These are phyloP conservation scores for Nakaseomyces nivariensis DNA, from an alignment of 1,139 yeast genomes.

Conservation along the genomic window DNA sequence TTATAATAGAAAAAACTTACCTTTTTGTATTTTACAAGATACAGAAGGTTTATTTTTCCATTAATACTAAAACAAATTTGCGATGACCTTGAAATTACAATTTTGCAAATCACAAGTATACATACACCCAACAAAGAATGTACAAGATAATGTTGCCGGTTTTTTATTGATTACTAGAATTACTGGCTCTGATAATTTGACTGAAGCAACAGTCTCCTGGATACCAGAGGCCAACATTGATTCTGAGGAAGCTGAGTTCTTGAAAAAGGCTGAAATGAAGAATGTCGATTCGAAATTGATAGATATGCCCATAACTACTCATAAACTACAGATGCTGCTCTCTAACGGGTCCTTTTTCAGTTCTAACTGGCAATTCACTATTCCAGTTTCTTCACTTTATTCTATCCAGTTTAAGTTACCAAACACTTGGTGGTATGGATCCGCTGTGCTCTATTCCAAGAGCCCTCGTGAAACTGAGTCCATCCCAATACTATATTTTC, in stretches of 20 bases:
- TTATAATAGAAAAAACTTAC: too few relatives aligned
- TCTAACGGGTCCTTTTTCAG: slow-evolving; percentile 12
- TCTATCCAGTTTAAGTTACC: slow-evolving; percentile 81
- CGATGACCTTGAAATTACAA: slow-evolving; percentile 9
- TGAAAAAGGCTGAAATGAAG: slow-evolving; percentile 14
- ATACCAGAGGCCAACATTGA: slow-evolving; percentile 54
- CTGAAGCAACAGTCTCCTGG: slow-evolving; percentile 62
- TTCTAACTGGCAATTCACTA: slow-evolving; percentile 17
- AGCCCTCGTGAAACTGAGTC: slow-evolving; percentile 45
- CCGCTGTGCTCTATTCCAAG: slow-evolving; percentile 60
- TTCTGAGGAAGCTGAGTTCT: slow-evolving; percentile 11
- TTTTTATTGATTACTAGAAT: slow-evolving; percentile 46
- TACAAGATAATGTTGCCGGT: slow-evolving; percentile 72
- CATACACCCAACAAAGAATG: slow-evolving; percentile 68
- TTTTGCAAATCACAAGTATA: slow-evolving; percentile 59
- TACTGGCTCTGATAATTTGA: slow-evolving; percentile 39
- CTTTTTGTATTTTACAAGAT: too few relatives aligned
- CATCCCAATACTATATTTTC: slow-evolving; percentile 79
- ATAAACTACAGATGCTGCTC: slow-evolving; percentile 8
- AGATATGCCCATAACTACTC: background rate
- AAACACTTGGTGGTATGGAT: slow-evolving; percentile 76
- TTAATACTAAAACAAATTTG: too few relatives aligned
- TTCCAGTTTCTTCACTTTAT: slow-evolving; percentile 36
- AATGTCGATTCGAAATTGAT: slow-evolving; percentile 5
- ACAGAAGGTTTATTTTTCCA: too few relatives aligned